Conservation (phyloP, 129 eudicot genomes). For the Solidago caesia region DNA sequence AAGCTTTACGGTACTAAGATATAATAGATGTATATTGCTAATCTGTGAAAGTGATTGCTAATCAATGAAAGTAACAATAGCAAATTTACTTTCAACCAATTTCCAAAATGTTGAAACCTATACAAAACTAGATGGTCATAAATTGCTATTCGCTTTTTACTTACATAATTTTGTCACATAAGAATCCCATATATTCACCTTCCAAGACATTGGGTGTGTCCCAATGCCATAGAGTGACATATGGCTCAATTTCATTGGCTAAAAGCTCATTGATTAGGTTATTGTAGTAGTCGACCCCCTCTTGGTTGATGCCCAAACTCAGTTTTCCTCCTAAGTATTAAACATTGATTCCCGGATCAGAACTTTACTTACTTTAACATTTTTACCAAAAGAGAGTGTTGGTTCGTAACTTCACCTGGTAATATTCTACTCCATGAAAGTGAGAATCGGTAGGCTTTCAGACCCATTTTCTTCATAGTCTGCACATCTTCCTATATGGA, state of each 20-base stretch:
- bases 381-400: not conserved
- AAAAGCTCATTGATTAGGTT: conserved; percentile 35
- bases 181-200: conserved; percentile 36
- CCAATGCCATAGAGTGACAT: conserved; percentile 37
- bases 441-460: conserved; percentile 37
- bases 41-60: no score
- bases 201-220: conserved; percentile 37
- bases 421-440: conserved; percentile 39
- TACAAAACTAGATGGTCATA: not conserved
- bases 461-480: conserved; percentile 34
- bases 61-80: not conserved
- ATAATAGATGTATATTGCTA: no score
- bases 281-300: conserved; percentile 39
- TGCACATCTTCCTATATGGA: conserved; percentile 35
- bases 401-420: conserved; percentile 25
- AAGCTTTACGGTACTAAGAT: no score
- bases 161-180: conserved; percentile 29
- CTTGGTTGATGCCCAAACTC: conserved; percentile 29
- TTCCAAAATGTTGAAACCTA: not conserved
- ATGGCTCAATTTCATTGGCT: conserved; percentile 31
- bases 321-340: conserved; percentile 30
- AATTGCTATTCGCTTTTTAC: conserved; percentile 7
- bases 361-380: not conserved
- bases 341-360: not conserved
- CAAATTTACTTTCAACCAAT: not conserved